Evolutionary conservation across 1,284 basidiomycete species (phyloP).

Genomic region (Leccinum fuscescens): DNA sequence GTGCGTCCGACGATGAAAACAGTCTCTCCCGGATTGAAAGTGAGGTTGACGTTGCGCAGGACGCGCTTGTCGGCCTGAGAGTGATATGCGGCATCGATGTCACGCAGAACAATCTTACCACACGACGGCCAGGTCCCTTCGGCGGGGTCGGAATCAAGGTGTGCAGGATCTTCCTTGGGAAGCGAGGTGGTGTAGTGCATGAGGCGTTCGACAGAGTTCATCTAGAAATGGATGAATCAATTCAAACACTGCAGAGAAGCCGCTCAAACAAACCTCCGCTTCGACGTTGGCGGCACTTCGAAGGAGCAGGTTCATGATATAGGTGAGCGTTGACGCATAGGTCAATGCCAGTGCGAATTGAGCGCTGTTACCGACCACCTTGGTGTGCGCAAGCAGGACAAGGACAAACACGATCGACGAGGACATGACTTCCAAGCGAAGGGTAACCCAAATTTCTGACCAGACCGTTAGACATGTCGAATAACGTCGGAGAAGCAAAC

Average conservation of each 20-base stretch:
- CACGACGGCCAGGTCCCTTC: constrained; percentile 24
- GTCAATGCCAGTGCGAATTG: constrained; percentile 31
- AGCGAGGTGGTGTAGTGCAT: constrained; percentile 27
- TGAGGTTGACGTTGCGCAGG: constrained; percentile 65
- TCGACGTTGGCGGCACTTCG: constrained; percentile 31
- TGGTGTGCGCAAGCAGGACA: constrained; percentile 31
- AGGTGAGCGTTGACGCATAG: constrained; percentile 29
- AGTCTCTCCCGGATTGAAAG: constrained; percentile 81
- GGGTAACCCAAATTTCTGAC: constrained; percentile 33
- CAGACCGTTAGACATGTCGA: constrained; percentile 4
- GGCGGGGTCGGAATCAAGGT: constrained; percentile 26
- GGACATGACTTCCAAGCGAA: constrained; percentile 32
- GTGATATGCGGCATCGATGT: constrained; percentile 67
- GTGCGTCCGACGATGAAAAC: constrained; percentile 93
- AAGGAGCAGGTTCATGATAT: constrained; percentile 34
- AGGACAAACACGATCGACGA: constrained; percentile 26
- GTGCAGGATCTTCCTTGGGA: constrained; percentile 25
- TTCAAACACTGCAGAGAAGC: background rate
- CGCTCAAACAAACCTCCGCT: constrained; percentile 25
- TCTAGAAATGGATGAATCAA: constrained; percentile 19
- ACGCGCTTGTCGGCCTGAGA: constrained; percentile 67
- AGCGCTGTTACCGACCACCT: constrained; percentile 21
- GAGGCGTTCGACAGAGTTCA: constrained; percentile 33
- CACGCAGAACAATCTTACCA: constrained; percentile 46
- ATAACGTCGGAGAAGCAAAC: constrained; percentile 4